phyloP scores from a whole-genome alignment of 768 basidiomycete genomes.

The Pulveroboletus sp. region DNA sequence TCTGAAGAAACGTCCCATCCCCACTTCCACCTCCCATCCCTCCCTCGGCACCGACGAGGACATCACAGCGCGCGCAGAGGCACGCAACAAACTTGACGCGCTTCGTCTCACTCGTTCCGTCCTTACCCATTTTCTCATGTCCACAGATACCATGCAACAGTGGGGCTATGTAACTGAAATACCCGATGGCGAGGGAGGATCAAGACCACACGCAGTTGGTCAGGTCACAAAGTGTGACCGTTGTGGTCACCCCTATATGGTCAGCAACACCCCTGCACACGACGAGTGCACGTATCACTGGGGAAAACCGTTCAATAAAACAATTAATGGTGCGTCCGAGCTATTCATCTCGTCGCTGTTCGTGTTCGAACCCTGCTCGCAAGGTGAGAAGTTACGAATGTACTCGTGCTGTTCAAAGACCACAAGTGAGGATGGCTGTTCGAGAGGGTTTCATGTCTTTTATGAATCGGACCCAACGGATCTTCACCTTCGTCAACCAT shows the following conservation, averaged over 20 bases:
- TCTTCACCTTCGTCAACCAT: constrained; percentile 72
- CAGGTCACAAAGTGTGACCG: constrained; percentile 70
- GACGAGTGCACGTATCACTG: constrained; percentile 78
- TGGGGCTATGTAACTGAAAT: constrained; percentile 73
- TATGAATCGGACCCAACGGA: constrained; percentile 63
- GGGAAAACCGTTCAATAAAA: constrained; percentile 63
- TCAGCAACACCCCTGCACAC: constrained; percentile 53
- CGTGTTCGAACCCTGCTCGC: neutral
- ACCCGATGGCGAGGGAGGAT: constrained; percentile 63
- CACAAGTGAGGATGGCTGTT: constrained; percentile 60
- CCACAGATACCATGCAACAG: constrained; percentile 48
- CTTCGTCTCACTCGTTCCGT: constrained; percentile 48
- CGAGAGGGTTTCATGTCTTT: constrained; percentile 85
- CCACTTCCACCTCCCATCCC: constrained; percentile 54
- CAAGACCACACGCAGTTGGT: constrained; percentile 57
- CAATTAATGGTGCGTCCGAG: constrained; percentile 54
- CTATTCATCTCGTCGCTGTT: neutral
- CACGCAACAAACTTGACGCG: constrained; percentile 47
- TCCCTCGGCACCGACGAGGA: constrained; percentile 78
- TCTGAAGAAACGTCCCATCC: constrained; percentile 49
- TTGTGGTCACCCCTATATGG: constrained; percentile 65
- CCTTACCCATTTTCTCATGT: constrained; percentile 57
- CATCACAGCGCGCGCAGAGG: constrained; percentile 49
- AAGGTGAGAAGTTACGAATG: constrained; percentile 65
- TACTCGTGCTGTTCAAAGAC: constrained; percentile 78